phyloP scores from a whole-genome alignment of 2,329 filamentous ascomycete genomes.

The Arthrobotrys pseudoclavata region DNA sequence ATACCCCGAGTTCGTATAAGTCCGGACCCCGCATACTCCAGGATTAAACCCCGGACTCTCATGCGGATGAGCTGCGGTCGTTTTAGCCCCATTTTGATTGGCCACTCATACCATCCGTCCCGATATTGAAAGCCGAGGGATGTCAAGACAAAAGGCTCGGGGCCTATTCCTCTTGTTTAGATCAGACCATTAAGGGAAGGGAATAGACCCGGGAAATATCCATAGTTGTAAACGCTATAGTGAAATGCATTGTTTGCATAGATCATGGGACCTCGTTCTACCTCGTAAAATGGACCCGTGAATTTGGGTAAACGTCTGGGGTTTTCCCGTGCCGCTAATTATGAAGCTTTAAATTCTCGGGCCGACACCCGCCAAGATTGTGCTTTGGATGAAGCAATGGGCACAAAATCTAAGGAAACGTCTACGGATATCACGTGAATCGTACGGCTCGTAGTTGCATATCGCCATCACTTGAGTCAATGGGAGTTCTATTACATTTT shows the following conservation, averaged over 20 bases:
- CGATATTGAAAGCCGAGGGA: conserved; percentile 35
- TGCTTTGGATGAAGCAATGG: background rate
- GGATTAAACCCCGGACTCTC: conserved; percentile 20
- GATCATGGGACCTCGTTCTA: background rate
- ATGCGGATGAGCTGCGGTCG: background rate
- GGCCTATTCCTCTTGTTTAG: conserved; percentile 1
- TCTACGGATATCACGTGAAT: background rate
- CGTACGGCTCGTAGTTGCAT: background rate
- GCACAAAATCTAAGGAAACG: background rate
- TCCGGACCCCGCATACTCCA: conserved; percentile 32
- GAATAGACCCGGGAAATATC: conserved; percentile 30
- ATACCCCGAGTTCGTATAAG: conserved; percentile 22
- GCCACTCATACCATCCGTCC: conserved; percentile 3
- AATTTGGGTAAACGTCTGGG: conserved; percentile 23
- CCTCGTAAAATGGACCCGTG: background rate
- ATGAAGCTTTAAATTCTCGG: conserved; percentile 23
- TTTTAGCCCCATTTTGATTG: conserved; percentile 19
- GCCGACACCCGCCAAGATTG: conserved; percentile 31
- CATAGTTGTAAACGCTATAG: background rate
- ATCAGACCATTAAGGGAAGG: conserved; percentile 10
- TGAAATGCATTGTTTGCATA: background rate
- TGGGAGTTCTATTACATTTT: background rate
- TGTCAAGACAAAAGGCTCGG: background rate
- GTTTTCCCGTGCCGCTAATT: conserved; percentile 39
- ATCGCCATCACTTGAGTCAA: background rate